Base-by-base conservation (phyloP, 148 eudicot species). In the Drosera capensis region DNA sequence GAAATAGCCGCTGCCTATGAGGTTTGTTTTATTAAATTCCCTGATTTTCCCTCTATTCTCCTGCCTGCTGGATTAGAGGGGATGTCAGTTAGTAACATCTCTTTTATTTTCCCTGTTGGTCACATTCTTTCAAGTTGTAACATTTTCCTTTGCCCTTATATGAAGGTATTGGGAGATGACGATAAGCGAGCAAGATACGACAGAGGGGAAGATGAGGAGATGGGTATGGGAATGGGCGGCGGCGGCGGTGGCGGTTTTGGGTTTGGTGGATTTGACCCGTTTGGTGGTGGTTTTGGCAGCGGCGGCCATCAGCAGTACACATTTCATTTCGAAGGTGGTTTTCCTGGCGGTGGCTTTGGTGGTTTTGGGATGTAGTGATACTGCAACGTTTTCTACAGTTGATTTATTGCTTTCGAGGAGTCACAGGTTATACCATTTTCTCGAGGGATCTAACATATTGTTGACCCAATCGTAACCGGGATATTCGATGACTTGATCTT, bases 1-100 rank as follows among this genome's bases (percentile, higher is more conserved):
- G 96, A 88, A 49, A 77, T 83, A 61, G 94, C 96, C 19, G 94
- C 94, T 34, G 94, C 96, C 6, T 88, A 88, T 50, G 96, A 83
- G 96, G 96, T 88, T 62, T 31, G 67, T 5, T 50, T 51, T 28
- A 26, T 40, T 21, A 38, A 47, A 5, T 29, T 40, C 12, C 43
- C 14, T 12, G 2, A 14, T 15, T 47, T 43, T 35, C 31, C 15
- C 1, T 14, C 2, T 7, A 12, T 14, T 52, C 19, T 49, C 30
- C 58, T 28, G 41, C 40, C 52, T 15, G 17, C 15, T 16, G 4
- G 20, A 19, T 46, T 29, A 15, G 39, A n/a, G n/a, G n/a, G n/a
- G n/a, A n/a, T n/a, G n/a, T n/a, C n/a, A n/a, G n/a, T n/a, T n/a
- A n/a, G n/a, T n/a, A n/a, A n/a, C n/a, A 28, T 28, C 31, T 28